Percentiles rank a stretch among this genome's conserved stretches.
These are phyloP conservation scores for Xerocomus amazonicus DNA, from an alignment of 1,284 basidiomycete species.

Conservation along the genomic window DNA sequence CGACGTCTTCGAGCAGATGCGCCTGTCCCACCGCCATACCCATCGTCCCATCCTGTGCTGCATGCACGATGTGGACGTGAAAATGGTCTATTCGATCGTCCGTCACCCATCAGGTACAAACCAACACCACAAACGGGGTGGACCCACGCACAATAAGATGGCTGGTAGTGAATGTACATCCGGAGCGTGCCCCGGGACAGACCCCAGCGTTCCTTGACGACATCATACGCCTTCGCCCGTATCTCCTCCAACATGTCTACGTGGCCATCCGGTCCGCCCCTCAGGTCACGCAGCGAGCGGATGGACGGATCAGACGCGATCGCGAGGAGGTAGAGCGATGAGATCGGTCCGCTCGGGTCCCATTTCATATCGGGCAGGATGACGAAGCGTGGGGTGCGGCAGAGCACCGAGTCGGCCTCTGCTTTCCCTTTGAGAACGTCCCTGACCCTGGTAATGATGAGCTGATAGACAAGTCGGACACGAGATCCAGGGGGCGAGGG, in stretches of 20 bases:
- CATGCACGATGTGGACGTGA: conserved; percentile 91
- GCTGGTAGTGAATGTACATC: conserved; percentile 93
- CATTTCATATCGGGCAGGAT: conserved; percentile 93
- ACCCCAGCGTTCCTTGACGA: conserved; percentile 62
- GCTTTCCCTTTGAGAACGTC: conserved; percentile 81
- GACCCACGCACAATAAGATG: conserved; percentile 80
- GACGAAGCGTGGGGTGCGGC: conserved; percentile 48
- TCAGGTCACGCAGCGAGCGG: conserved; percentile 69
- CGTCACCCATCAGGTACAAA: neutral
- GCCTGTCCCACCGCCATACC: conserved; percentile 89
- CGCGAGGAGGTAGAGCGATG: conserved; percentile 72
- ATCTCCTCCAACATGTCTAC: conserved; percentile 71
- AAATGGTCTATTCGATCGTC: conserved; percentile 69
- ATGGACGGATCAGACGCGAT: conserved; percentile 58
- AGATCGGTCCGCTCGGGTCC: conserved; percentile 69
- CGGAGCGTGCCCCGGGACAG: conserved; percentile 59
- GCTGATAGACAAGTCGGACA: no score
- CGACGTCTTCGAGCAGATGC: conserved; percentile 90
- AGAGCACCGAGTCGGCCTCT: conserved; percentile 56
- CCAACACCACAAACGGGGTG: neutral
- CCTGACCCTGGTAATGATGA: conserved; percentile 60
- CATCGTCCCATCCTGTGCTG: conserved; percentile 52
- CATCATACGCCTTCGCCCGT: conserved; percentile 46
- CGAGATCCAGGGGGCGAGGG: neutral
- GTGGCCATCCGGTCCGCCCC: conserved; percentile 51